Evolutionary conservation across 2,329 filamentous ascomycete species (phyloP).

Genomic region (Trichoderma pleuroti): DNA sequence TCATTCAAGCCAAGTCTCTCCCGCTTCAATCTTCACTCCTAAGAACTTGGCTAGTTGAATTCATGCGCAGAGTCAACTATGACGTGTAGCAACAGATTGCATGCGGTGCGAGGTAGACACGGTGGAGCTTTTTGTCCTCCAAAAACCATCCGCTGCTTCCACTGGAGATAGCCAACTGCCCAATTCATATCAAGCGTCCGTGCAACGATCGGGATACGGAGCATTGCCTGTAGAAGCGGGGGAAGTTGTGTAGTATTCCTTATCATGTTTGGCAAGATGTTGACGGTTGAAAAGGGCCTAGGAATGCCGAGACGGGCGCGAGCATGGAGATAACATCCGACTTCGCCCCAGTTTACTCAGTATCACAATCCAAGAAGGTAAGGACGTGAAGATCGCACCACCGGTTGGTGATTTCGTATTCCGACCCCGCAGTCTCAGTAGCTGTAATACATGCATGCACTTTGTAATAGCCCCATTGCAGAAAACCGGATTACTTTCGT

Average conservation of each 20-base stretch:
- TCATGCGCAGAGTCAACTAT: background rate
- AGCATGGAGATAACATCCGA: background rate
- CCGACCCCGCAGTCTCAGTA: background rate
- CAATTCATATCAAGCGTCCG: constrained; percentile 14
- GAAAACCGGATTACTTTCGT: background rate
- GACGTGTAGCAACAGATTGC: background rate
- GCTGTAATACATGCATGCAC: background rate
- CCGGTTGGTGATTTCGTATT: background rate
- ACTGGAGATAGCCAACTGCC: constrained; percentile 1
- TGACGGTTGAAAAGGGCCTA: background rate
- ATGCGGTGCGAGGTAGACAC: background rate
- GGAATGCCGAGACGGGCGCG: background rate
- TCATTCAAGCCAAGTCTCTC: background rate
- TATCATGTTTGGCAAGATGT: background rate
- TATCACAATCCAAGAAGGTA: background rate
- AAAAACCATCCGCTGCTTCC: background rate
- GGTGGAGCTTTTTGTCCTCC: constrained; percentile 8
- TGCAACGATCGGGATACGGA: constrained; percentile 2
- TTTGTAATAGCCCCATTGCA: background rate
- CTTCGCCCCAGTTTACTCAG: background rate
- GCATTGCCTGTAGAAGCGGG: constrained; percentile 1
- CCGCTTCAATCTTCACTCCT: background rate
- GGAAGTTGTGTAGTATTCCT: background rate
- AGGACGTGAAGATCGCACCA: background rate
- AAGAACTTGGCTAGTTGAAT: background rate